Base-by-base conservation (phyloP, 208 protist species). In the Porcisia deanei region DNA sequence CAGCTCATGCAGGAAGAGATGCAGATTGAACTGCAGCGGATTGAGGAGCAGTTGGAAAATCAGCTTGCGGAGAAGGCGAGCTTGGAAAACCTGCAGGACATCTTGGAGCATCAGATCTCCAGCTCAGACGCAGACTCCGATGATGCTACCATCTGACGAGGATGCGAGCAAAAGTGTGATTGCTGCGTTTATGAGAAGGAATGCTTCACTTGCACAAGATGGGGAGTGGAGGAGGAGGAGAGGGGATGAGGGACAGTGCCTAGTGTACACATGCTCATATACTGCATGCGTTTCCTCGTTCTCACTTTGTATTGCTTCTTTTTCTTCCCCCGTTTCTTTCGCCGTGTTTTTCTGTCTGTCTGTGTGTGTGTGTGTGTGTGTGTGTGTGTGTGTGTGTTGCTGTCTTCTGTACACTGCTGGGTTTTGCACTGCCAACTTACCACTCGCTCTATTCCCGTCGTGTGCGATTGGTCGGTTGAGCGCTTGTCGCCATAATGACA, bases 61-160 rank as follows among this genome's bases (percentile, higher is more conserved):
- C 73, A 71, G 34, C 80, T 93, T 34, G 83, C 79, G 5, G 88
- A 91, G 43, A 88, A 92, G 78, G 88, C 91, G 30, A 85, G 73
- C 41, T 52, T 95, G 47, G 66, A 70, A 5, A 83, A 93, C 53
- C 67, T 95, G 58, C 88, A 88, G 18, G 79, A 89, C 34, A 87
- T 95, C 64, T 70, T 95, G 43, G 79, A 88, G 34, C 55, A 72
- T 3, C 70, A 88, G 43, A 66, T 75, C 39, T 37, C 37, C 39
- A 66, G 75, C 67, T 57, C 41, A 39, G 47, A n/a, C 45, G 16
- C 37, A 10, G 37, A 65, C 47, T 73, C 72, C 7, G 52, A 79
- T 54, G 54, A 63, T n/a, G 20, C 20, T 10, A 39, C n/a, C 25
- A 9, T 66, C 43, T 66, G 45, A 71, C 22, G 10, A 57, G 43